Conservation (phyloP, 1,284 basidiomycete genomes). For the Hortiboletus rubellus region DNA sequence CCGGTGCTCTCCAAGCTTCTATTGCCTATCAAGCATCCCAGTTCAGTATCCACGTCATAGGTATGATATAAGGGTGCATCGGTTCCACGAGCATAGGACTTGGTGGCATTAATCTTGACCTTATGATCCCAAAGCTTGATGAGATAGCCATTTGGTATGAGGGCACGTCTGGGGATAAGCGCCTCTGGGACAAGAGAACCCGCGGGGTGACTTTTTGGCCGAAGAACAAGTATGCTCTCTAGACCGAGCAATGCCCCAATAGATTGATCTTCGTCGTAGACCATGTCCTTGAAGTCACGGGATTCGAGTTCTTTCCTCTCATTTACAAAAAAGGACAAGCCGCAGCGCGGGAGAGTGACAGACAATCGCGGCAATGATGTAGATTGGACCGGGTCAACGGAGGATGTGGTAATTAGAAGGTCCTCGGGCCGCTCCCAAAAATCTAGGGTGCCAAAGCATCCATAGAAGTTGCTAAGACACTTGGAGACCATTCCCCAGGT, state of each 20-base stretch:
- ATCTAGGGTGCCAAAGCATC: too few relatives aligned
- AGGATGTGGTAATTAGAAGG: neutral
- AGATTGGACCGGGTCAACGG: slow-evolving; percentile 4
- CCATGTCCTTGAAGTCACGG: slow-evolving; percentile 25
- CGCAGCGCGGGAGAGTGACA: slow-evolving; percentile 42
- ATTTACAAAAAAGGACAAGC: slow-evolving; percentile 35
- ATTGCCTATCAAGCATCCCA: neutral
- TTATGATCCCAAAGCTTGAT: neutral
- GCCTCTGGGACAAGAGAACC: neutral
- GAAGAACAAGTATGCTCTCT: slow-evolving; percentile 40
- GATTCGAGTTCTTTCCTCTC: slow-evolving; percentile 26
- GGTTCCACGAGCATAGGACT: too few relatives aligned
- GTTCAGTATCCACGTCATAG: neutral
- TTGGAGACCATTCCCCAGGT: slow-evolving; percentile 4
- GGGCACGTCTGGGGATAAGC: slow-evolving; percentile 25
- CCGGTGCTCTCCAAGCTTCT: neutral
- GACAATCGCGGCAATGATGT: slow-evolving; percentile 16
- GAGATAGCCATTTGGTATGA: slow-evolving; percentile 39
- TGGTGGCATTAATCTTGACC: neutral
- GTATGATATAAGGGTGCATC: neutral
- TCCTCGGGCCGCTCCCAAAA: too few relatives aligned
- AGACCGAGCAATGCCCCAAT: slow-evolving; percentile 31
- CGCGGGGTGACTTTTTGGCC: slow-evolving; percentile 12
- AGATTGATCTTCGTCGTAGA: slow-evolving; percentile 22
- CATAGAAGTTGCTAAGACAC: neutral